phyloP scores from a whole-genome alignment of 139 green algal species.

The Chlorella sp. region DNA sequence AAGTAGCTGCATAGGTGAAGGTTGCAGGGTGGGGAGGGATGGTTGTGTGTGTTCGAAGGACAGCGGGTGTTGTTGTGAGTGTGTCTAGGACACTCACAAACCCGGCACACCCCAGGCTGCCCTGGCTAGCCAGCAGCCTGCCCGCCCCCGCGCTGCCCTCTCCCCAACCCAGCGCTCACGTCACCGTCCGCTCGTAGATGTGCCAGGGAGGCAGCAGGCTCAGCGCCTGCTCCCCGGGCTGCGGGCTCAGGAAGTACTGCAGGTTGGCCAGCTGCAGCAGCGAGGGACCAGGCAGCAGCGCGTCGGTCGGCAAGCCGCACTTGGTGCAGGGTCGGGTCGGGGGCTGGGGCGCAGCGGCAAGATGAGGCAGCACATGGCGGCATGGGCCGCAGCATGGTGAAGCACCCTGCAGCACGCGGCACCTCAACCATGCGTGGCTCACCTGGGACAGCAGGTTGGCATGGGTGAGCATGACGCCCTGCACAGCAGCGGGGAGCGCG shows the following conservation, averaged over 20 bases:
- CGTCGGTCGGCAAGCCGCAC: conserved; percentile 67
- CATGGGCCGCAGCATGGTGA: too few relatives aligned
- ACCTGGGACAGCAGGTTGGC: conserved; percentile 92
- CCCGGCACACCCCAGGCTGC: background rate
- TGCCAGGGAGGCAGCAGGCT: conserved; percentile 94
- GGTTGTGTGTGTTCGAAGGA: too few relatives aligned
- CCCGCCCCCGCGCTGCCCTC: background rate
- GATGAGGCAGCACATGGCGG: too few relatives aligned
- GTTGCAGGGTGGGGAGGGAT: background rate
- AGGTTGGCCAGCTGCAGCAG: conserved; percentile 78
- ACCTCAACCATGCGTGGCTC: too few relatives aligned
- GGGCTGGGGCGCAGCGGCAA: too few relatives aligned
- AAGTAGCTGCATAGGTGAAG: conserved; percentile 47
- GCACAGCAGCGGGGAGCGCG: background rate
- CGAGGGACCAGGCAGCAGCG: conserved; percentile 86
- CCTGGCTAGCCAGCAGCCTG: background rate
- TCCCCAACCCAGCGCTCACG: background rate
- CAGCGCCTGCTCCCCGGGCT: conserved; percentile 64
- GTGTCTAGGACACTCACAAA: background rate
- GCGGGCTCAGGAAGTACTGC: conserved; percentile 61
- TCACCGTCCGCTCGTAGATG: conserved; percentile 58
- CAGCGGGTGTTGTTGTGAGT: background rate
- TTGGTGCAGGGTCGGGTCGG: too few relatives aligned
- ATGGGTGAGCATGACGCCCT: conserved; percentile 85
- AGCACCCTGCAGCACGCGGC: too few relatives aligned